Percentiles rank a stretch among this genome's conserved stretches.
Conservation (phyloP, 176 grass and related monocot species). For the Poa annua region DNA sequence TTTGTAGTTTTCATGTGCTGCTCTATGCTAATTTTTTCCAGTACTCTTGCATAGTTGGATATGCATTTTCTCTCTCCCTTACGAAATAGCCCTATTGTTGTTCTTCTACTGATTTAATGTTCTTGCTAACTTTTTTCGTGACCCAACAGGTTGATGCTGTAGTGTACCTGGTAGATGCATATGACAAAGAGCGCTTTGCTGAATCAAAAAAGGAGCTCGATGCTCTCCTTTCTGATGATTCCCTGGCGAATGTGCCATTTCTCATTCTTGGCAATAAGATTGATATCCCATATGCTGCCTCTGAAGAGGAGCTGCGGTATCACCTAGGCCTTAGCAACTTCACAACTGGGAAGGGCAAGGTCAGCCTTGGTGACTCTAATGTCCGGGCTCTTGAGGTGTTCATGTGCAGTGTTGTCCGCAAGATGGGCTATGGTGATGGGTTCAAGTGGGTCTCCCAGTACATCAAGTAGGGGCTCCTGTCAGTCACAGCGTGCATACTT, state of each 20-base stretch:
- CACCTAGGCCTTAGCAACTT: slow-evolving; percentile 77
- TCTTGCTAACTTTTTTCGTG: slow-evolving; percentile 13
- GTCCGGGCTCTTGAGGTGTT: slow-evolving; percentile 77
- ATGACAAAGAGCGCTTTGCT: slow-evolving; percentile 72
- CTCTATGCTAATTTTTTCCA: background rate
- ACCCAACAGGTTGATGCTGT: slow-evolving; percentile 72
- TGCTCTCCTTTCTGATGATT: slow-evolving; percentile 73
- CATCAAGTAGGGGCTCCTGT: slow-evolving; percentile 65
- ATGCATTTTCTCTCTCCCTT: background rate
- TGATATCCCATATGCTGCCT: slow-evolving; percentile 77
- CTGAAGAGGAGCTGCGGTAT: slow-evolving; percentile 76
- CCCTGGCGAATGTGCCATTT: slow-evolving; percentile 71
- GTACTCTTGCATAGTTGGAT: background rate
- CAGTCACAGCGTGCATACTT: slow-evolving; percentile 13
- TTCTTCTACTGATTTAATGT: background rate
- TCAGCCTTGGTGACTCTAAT: slow-evolving; percentile 68
- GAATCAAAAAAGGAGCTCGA: slow-evolving; percentile 78
- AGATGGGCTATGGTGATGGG: slow-evolving; percentile 80
- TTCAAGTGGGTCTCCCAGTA: slow-evolving; percentile 86
- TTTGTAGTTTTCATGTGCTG: slow-evolving; percentile 3
- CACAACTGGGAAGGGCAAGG: slow-evolving; percentile 81
- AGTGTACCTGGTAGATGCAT: slow-evolving; percentile 81
- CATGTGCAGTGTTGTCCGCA: slow-evolving; percentile 85
- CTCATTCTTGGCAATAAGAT: slow-evolving; percentile 84
- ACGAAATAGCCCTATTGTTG: background rate